A percentile compares a stretch with the other conserved stretches of the same genome.
Conservation (phyloP, 164 flowering plant genomes). For the Chimonanthus praecox region DNA sequence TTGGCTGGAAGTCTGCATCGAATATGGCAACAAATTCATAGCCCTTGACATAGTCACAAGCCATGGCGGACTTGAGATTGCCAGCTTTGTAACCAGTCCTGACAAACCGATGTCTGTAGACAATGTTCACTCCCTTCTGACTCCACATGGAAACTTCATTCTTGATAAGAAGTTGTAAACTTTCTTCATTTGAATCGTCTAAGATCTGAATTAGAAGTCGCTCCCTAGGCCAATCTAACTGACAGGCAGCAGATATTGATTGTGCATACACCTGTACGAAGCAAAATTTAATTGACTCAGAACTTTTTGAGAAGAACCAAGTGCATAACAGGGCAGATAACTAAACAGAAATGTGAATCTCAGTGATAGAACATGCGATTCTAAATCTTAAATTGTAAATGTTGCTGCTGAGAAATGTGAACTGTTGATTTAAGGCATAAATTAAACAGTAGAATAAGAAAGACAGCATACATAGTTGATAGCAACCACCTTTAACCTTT, state of each 20-base stretch:
- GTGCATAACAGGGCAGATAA: too few species aligned
- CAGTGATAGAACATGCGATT: too few species aligned
- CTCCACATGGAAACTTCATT: constrained; percentile 92
- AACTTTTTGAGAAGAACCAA: too few species aligned
- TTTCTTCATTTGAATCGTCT: constrained; percentile 85
- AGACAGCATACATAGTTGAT: too few species aligned
- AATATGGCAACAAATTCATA: constrained; percentile 95
- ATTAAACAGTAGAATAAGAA: too few species aligned
- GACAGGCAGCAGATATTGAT: constrained; percentile 84
- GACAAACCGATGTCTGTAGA: constrained; percentile 82
- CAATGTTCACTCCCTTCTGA: constrained; percentile 71
- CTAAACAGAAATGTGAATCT: too few species aligned
- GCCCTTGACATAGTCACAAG: constrained; percentile 84
- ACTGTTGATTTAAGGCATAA: too few species aligned
- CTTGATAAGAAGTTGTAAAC: constrained; percentile 70
- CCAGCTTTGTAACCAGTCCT: constrained; percentile 97
- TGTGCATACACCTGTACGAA: constrained; percentile 72
- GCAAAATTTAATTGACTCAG: too few species aligned
- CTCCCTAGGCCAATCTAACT: constrained; percentile 87
- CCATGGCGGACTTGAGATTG: constrained; percentile 92
- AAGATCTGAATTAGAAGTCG: constrained; percentile 87
- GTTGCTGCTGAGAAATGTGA: too few species aligned
- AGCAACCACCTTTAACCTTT: too few species aligned
- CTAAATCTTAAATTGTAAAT: too few species aligned
- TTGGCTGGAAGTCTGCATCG: constrained; percentile 97